These are phyloP conservation scores for Iris macrosiphon DNA, from an alignment of 106 monocot species.

Conservation along the genomic window DNA sequence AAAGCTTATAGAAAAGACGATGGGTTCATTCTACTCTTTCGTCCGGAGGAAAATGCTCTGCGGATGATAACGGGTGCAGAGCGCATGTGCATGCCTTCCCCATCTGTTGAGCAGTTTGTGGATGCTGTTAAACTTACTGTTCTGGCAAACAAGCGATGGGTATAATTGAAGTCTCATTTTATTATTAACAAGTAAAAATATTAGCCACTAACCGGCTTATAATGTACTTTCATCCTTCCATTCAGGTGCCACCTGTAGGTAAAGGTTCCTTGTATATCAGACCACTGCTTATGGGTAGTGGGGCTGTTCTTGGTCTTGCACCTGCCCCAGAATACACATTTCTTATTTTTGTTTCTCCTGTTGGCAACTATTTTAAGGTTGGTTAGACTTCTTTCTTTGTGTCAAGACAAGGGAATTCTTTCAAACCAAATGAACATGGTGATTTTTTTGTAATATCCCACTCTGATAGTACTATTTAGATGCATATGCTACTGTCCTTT, in stretches of 20 bases:
- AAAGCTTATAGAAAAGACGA: slow-evolving; percentile 71
- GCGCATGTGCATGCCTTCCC: slow-evolving; percentile 91
- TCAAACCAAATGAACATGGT: no score
- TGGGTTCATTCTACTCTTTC: slow-evolving; percentile 72
- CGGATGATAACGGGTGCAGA: slow-evolving; percentile 80
- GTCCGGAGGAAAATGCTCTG: slow-evolving; percentile 85
- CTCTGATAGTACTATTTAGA: no score
- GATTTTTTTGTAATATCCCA: no score
- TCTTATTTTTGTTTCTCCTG: slow-evolving; percentile 89
- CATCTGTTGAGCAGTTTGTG: slow-evolving; percentile 78
- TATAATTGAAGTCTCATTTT: slow-evolving; percentile 14
- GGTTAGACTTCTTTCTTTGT: slow-evolving; percentile 8
- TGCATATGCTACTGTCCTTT: no score
- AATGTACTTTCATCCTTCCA: no score
- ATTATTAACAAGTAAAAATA: not conserved
- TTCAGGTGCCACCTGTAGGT: slow-evolving; percentile 80
- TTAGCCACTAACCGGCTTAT: not conserved
- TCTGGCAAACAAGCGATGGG: slow-evolving; percentile 88
- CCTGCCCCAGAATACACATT: slow-evolving; percentile 93
- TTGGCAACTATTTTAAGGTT: slow-evolving; percentile 96
- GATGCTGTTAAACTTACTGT: slow-evolving; percentile 82
- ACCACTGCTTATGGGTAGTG: slow-evolving; percentile 88
- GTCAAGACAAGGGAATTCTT: no score
- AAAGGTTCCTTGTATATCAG: slow-evolving; percentile 91
- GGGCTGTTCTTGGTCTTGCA: slow-evolving; percentile 78